These are phyloP conservation scores for Colletotrichum musae DNA, from an alignment of 2,329 filamentous ascomycete species.

Conservation along the genomic window DNA sequence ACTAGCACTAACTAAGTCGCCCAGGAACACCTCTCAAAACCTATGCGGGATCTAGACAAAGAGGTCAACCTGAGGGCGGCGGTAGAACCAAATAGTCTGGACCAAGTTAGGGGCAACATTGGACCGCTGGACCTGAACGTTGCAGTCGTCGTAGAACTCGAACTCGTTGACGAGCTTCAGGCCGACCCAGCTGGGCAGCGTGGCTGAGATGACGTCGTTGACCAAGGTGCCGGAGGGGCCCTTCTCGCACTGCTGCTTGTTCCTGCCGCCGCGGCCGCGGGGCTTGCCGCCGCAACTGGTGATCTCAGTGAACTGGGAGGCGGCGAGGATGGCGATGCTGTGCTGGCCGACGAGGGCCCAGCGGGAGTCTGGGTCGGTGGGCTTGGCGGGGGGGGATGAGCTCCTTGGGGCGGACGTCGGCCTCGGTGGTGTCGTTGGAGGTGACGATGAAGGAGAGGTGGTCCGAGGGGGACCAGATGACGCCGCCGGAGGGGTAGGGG, in stretches of 20 bases:
- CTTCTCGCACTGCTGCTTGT: not conserved
- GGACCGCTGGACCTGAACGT: conserved; percentile 16
- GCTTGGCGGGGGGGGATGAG: conserved; percentile 18
- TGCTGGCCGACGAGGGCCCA: conserved; percentile 31
- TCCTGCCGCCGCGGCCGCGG: not conserved
- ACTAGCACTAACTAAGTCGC: too few species aligned
- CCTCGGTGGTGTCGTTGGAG: conserved; percentile 31
- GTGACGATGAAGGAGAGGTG: conserved; percentile 28
- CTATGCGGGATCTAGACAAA: not conserved
- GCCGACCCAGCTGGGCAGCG: conserved; percentile 32
- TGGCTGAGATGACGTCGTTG: conserved; percentile 17
- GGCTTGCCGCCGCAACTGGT: not conserved
- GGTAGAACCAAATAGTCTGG: conserved; percentile 30
- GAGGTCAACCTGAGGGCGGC: not conserved
- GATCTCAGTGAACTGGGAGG: conserved; percentile 16
- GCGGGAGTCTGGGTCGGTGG: conserved; percentile 8
- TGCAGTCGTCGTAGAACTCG: conserved; percentile 23
- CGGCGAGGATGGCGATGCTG: conserved; percentile 17
- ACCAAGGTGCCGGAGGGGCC: conserved; percentile 24
- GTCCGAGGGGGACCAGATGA: conserved; percentile 13
- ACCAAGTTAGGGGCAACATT: conserved; percentile 6
- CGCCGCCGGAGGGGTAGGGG: conserved; percentile 25
- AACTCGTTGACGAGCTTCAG: conserved; percentile 21
- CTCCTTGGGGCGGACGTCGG: conserved; percentile 18
- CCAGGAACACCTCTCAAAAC: too few species aligned